Conservation (phyloP, 805 yeast genomes). For the Metschnikowia gelsemii region DNA sequence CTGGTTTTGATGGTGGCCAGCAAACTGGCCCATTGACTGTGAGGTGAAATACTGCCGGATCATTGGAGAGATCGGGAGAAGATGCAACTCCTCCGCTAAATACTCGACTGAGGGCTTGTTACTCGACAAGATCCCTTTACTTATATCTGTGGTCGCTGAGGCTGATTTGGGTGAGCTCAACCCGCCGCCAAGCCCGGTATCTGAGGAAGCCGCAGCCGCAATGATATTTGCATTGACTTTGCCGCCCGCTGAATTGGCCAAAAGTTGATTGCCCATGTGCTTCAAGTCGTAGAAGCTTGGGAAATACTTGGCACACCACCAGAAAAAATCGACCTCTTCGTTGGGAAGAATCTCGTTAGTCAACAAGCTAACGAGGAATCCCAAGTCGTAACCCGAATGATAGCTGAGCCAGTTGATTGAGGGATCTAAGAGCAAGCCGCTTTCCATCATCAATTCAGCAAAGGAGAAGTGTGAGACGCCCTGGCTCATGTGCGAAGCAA, state of each 20-base stretch:
- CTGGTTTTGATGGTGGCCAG: constrained; percentile 26
- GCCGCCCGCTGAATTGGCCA: constrained; percentile 17
- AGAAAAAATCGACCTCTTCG: constrained; percentile 72
- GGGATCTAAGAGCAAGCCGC: constrained; percentile 77
- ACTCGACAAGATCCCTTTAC: constrained; percentile 13
- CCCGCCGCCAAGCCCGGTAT: constrained; percentile 6
- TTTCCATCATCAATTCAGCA: constrained; percentile 79
- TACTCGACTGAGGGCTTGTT: constrained; percentile 54
- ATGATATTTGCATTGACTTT: constrained; percentile 18
- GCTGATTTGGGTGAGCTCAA: constrained; percentile 7
- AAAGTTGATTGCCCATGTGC: constrained; percentile 40
- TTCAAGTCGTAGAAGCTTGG: constrained; percentile 86
- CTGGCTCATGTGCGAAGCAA: constrained; percentile 64
- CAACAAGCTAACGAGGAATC: constrained; percentile 76
- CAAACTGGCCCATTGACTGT: constrained; percentile 17
- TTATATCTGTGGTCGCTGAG: constrained; percentile 8
- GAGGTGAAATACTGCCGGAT: constrained; percentile 41
- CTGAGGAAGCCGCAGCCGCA: constrained; percentile 1
- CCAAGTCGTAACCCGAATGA: constrained; percentile 93
- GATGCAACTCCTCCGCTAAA: constrained; percentile 64
- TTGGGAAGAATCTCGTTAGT: constrained; percentile 76
- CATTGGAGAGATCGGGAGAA: constrained; percentile 58
- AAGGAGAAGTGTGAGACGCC: constrained; percentile 82
- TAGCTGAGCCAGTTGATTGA: constrained; percentile 84
- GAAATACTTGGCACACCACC: constrained; percentile 69